phyloP scores from a whole-genome alignment of 2,329 filamentous ascomycete genomes.

The Talaromyces sp. region DNA sequence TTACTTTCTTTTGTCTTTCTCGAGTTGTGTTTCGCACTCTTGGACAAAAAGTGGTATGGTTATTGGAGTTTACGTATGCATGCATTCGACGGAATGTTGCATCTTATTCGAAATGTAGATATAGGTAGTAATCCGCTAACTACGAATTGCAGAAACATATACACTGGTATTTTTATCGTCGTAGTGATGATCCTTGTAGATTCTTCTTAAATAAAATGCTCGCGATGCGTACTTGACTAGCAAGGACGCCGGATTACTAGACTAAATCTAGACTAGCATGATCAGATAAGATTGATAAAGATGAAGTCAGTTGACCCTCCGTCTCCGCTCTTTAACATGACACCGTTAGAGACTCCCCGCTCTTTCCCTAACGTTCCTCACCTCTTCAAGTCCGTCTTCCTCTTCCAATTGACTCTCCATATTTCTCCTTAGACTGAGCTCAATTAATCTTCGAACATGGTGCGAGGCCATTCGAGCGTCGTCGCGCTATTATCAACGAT shows the following conservation, averaged over 20 bases:
- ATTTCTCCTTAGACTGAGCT: background rate
- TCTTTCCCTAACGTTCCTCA: background rate
- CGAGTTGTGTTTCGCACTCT: background rate
- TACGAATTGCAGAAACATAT: slow-evolving; percentile 5
- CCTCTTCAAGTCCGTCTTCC: too few relatives aligned
- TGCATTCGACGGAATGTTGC: slow-evolving; percentile 1
- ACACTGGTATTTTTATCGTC: background rate
- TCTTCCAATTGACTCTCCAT: background rate
- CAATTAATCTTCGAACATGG: background rate
- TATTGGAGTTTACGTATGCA: background rate
- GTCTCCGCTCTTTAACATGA: background rate
- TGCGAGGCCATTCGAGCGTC: background rate
- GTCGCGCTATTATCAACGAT: background rate
- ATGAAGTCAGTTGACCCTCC: slow-evolving; percentile 8
- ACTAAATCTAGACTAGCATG: slow-evolving; percentile 12
- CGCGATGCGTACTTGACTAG: too few relatives aligned
- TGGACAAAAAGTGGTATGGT: slow-evolving; percentile 9
- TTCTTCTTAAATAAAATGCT: too few relatives aligned
- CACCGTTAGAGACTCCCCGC: background rate
- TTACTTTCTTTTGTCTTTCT: slow-evolving; percentile 4
- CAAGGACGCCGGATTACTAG: background rate
- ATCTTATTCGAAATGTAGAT: slow-evolving; percentile 6
- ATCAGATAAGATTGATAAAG: slow-evolving; percentile 38
- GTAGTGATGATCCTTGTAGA: background rate
- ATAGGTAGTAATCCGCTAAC: slow-evolving; percentile 6